Evolutionary conservation across 176 grass and related monocot species (phyloP).

Genomic region (Guadua angustifolia): DNA sequence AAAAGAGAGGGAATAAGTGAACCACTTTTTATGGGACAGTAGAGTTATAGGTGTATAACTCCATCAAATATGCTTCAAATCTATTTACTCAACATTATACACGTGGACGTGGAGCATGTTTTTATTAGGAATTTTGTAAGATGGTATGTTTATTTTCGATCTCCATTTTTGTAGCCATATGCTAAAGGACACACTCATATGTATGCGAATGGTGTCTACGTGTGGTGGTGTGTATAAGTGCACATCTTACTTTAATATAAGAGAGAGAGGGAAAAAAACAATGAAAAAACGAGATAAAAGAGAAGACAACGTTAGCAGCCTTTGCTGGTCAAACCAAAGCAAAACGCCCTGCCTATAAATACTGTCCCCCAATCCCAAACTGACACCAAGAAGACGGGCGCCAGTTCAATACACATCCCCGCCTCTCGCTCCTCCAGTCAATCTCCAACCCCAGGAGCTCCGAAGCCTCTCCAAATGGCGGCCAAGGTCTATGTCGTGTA

Average conservation of each 20-base stretch:
- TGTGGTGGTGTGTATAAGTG: too few relatives aligned
- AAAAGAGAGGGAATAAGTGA: background rate
- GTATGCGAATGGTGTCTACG: too few relatives aligned
- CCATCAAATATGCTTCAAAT: too few relatives aligned
- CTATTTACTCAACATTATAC: rapidly evolving
- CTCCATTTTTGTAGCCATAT: too few relatives aligned
- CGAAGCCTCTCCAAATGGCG: slow-evolving; percentile 64
- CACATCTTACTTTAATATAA: too few relatives aligned
- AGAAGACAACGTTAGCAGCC: background rate
- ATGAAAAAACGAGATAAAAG: background rate
- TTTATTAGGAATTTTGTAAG: too few relatives aligned
- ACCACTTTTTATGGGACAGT: too few relatives aligned
- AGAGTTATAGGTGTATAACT: rapidly evolving
- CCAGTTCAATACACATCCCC: slow-evolving; percentile 2
- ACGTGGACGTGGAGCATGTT: rapidly evolving
- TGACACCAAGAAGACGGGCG: slow-evolving; percentile 11
- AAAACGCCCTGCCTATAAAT: slow-evolving; percentile 43
- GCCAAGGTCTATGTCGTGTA: slow-evolving; percentile 88
- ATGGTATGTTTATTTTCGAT: rapidly evolving
- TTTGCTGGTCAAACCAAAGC: slow-evolving; percentile 42
- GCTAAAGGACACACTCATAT: too few relatives aligned
- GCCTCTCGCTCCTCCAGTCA: background rate
- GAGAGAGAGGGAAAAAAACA: too few relatives aligned
- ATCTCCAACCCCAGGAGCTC: slow-evolving; percentile 44
- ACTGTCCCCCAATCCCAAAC: background rate